Evolutionary conservation across 371 early-diverging fungal genomes (phyloP).

Genomic region (Rhizopus stolonifer): DNA sequence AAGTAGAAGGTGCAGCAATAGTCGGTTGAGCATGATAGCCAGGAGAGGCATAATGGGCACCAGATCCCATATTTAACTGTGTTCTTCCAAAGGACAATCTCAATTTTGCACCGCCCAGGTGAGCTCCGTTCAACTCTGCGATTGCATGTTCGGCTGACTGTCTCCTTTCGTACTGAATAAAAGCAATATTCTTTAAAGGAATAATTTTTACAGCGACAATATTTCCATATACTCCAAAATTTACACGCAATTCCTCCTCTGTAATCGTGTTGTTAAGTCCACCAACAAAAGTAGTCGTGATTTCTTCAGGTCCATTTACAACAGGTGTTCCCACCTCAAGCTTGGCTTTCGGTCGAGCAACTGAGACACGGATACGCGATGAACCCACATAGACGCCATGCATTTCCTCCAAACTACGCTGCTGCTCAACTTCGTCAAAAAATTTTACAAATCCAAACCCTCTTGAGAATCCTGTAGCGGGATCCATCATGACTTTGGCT

Average conservation of each 20-base stretch:
- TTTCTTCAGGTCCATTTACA: constrained; percentile 57
- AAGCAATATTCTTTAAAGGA: constrained; percentile 83
- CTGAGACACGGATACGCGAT: constrained; percentile 81
- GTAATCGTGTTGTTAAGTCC: constrained; percentile 28
- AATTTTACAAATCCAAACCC: constrained; percentile 89
- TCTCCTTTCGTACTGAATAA: constrained; percentile 78
- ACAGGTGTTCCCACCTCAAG: constrained; percentile 26
- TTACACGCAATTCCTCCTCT: constrained; percentile 29
- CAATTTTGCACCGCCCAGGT: constrained; percentile 73
- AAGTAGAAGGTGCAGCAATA: neutral
- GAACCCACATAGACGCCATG: constrained; percentile 71
- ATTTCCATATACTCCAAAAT: constrained; percentile 65
- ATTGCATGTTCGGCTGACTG: constrained; percentile 80
- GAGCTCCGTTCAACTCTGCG: constrained; percentile 73
- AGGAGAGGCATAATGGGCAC: neutral
- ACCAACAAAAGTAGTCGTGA: constrained; percentile 78
- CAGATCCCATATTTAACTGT: constrained; percentile 30
- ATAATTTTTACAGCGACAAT: constrained; percentile 86
- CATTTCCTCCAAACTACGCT: constrained; percentile 80
- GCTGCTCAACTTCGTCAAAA: constrained; percentile 69
- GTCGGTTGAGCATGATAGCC: neutral
- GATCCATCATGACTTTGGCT: constrained; percentile 84
- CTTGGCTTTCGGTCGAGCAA: constrained; percentile 77
- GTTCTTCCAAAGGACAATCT: constrained; percentile 85
- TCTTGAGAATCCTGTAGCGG: constrained; percentile 68